Conservation (phyloP, 192 early-diverging fungal species). For the Phycomyces nitens region DNA sequence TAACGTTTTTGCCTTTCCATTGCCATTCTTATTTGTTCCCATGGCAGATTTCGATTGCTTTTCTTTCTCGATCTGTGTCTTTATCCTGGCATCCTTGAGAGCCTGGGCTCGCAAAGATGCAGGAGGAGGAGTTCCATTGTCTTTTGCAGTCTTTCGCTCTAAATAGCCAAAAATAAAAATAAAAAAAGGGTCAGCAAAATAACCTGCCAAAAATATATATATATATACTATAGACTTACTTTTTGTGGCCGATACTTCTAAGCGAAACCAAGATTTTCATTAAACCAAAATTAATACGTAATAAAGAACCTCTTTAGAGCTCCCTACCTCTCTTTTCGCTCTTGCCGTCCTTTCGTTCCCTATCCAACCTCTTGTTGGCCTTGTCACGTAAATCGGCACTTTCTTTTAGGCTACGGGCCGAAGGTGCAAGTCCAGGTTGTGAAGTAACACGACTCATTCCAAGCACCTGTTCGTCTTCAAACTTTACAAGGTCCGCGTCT, state of each 20-base stretch:
- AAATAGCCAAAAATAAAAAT: conserved; percentile 5
- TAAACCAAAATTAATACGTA: neutral
- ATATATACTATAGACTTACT: no score
- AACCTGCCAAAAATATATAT: no score
- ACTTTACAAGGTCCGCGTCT: conserved; percentile 88
- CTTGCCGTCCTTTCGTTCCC: conserved; percentile 26
- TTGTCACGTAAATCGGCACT: conserved; percentile 42
- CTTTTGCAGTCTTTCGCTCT: conserved; percentile 30
- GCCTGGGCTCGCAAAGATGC: conserved; percentile 14
- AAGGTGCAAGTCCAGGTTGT: conserved; percentile 21
- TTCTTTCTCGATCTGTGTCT: conserved; percentile 25
- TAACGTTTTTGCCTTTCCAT: conserved; percentile 22
- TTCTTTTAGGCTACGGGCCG: conserved; percentile 29
- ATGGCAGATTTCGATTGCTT: neutral
- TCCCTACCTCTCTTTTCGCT: conserved; percentile 46
- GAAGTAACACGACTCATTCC: conserved; percentile 43
- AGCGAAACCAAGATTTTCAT: conserved; percentile 6
- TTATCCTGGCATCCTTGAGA: conserved; percentile 17
- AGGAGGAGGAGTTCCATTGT: conserved; percentile 27
- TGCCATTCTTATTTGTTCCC: conserved; percentile 13
- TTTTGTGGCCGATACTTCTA: conserved; percentile 11
- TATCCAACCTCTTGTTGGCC: conserved; percentile 27
- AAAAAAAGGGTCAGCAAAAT: neutral
- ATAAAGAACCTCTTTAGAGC: conserved; percentile 1
- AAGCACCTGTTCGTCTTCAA: conserved; percentile 89